Conservation (phyloP, 768 basidiomycete genomes). For the Cystobasidium onofrii region DNA sequence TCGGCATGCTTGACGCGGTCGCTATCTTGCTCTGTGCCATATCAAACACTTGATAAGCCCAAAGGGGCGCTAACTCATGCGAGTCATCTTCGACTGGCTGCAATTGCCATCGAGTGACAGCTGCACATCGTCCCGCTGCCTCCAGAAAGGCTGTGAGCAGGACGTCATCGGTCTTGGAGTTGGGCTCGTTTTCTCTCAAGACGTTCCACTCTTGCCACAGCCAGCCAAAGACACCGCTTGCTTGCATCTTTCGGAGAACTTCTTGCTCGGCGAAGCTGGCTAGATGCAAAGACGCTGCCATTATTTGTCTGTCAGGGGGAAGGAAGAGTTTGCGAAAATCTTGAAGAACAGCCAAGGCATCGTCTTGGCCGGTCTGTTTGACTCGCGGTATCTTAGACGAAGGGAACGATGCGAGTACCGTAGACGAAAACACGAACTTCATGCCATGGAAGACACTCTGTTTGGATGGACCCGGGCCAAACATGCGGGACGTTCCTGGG, state of each 20-base stretch:
- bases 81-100: not conserved
- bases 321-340: not conserved
- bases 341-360: not conserved
- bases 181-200: not conserved
- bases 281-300: not conserved
- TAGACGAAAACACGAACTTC: not conserved
- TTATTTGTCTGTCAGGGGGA: not conserved
- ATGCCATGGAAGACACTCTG: not conserved
- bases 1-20: not conserved
- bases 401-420: not conserved
- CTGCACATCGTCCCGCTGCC: not conserved
- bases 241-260: not conserved
- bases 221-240: not conserved
- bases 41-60: not conserved
- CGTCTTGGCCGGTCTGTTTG: not conserved
- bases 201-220: constrained; percentile 1
- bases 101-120: not conserved
- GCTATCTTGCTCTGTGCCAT: not conserved
- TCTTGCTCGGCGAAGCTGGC: not conserved
- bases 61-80: not conserved
- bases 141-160: not conserved
- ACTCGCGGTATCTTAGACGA: not conserved
- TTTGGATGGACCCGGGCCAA: not conserved
- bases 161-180: not conserved
- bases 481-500: not conserved